Percentiles rank a stretch among this genome's conserved stretches.
Conservation (phyloP, 1,139 yeast genomes). For the Ashbya aceris region DNA sequence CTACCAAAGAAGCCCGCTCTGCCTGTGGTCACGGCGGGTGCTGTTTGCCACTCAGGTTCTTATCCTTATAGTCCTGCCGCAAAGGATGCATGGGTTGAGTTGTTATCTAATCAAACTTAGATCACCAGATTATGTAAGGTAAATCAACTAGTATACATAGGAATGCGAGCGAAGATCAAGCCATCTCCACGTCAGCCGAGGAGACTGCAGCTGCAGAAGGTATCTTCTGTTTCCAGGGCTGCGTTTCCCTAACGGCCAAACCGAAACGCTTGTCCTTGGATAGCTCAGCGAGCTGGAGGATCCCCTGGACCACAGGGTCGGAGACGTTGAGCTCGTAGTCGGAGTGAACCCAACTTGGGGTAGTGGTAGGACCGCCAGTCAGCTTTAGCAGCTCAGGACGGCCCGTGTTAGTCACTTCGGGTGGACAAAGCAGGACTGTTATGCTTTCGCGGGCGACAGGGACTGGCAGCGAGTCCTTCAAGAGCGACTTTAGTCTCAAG, state of each 20-base stretch:
- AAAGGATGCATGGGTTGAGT: no score
- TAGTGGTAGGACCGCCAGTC: constrained; percentile 64
- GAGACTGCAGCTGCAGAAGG: constrained; percentile 22
- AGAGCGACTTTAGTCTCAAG: constrained; percentile 51
- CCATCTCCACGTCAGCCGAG: constrained; percentile 34
- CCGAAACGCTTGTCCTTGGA: constrained; percentile 63
- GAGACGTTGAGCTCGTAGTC: constrained; percentile 44
- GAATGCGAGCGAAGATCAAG: not conserved
- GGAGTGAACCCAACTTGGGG: constrained; percentile 86
- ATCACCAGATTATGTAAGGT: no score
- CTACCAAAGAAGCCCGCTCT: no score
- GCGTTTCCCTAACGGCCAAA: constrained; percentile 51
- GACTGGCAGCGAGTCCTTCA: constrained; percentile 42
- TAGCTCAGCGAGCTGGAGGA: constrained; percentile 47
- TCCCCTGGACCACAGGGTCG: constrained; percentile 36
- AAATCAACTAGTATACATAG: not conserved
- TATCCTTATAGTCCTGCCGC: no score
- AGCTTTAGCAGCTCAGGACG: constrained; percentile 61
- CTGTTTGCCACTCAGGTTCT: no score
- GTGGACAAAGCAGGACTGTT: constrained; percentile 54
- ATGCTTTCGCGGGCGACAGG: constrained; percentile 71
- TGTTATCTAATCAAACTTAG: no score
- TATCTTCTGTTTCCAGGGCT: constrained; percentile 38
- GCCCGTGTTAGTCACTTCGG: constrained; percentile 34
- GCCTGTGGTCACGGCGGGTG: no score